phyloP scores from a whole-genome alignment of 2,329 filamentous ascomycete genomes.

The Aspergillus sp. region DNA sequence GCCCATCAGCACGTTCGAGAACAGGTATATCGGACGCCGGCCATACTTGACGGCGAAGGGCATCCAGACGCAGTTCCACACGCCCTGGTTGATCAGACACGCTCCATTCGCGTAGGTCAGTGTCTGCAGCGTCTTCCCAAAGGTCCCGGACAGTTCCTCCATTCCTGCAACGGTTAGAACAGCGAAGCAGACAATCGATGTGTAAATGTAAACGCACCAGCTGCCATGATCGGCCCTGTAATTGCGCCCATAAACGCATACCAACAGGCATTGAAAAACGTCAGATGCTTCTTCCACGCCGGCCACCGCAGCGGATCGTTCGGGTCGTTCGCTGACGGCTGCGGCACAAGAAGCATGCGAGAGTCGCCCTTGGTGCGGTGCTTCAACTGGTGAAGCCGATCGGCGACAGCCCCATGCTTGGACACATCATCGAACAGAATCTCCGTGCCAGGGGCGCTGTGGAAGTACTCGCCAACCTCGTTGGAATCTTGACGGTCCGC shows the following conservation, averaged over 20 bases:
- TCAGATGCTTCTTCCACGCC: neutral
- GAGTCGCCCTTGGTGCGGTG: neutral
- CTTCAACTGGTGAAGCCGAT: slow-evolving; percentile 5
- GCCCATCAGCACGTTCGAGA: neutral
- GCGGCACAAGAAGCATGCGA: slow-evolving; percentile 2
- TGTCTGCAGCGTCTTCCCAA: slow-evolving; percentile 1
- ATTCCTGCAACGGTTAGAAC: neutral
- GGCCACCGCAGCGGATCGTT: slow-evolving; percentile 3
- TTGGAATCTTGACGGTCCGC: too few species aligned
- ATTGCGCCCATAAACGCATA: slow-evolving; percentile 9
- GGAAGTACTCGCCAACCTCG: neutral
- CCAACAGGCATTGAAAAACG: slow-evolving; percentile 6
- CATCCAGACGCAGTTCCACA: slow-evolving; percentile 3
- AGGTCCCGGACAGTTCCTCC: neutral
- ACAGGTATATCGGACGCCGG: neutral
- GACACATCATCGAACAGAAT: slow-evolving; percentile 3
- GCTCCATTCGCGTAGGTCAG: slow-evolving; percentile 6
- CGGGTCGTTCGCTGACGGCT: neutral
- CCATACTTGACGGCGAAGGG: slow-evolving; percentile 3
- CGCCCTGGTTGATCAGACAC: neutral
- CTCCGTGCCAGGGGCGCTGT: neutral
- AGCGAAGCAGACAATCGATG: neutral
- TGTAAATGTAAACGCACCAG: neutral
- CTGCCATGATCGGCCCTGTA: slow-evolving; percentile 6
- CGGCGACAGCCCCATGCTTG: slow-evolving; percentile 1